Evolutionary conservation across 2,329 filamentous ascomycete genomes (phyloP), one percentile per base, ranked within the genome.

Genomic region (Neonectria ditissima): DNA sequence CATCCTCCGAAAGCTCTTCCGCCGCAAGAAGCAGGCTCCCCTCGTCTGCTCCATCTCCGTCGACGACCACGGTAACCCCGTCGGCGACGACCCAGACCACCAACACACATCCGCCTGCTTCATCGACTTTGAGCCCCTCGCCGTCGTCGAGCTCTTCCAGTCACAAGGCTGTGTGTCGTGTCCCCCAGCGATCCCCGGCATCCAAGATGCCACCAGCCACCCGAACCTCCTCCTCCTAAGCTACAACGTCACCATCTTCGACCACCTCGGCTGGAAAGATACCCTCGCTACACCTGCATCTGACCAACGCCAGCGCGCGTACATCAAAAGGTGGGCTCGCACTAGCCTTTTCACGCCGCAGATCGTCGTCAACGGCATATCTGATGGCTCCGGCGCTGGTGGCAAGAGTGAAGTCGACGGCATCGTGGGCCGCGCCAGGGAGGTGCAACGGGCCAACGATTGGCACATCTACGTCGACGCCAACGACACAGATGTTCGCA

Each of bases 141-240:
- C 78, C 26, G 63, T 79, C 9, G 71, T 75, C 5, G 77, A 80
- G 63, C 70, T 80, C 16, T 79, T 76, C 65, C 75, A 77, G 60
- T 77, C 76, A 0, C 77, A 79, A 64, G 74, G 75, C 55, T 79
- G 77, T 48, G 65, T 61, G 16, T 73, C 76, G 2, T 80, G 76
- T 52, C 76, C 76, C 2, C 73, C 75, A 1, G 72, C 76, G n/a
- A 68, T 77, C 3, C 72, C 74, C 1, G 68, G 61, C 20, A 76
- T 79, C 52, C 76, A 74, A 37, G 69, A 74, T 13, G 72, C 65
- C 20, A 72, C 70, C 8, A 70, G 68, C 34, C 61, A 71, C 26
- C 74, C 73, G 4, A 78, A 78, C 60, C 59, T 77, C 16, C 67
- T 74, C 41, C 71, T 78, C 8, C 67, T 79, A 14, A 77, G 73